Evolutionary conservation across 2,329 filamentous ascomycete species (phyloP).

Genomic region (Hypomyces rosellus): DNA sequence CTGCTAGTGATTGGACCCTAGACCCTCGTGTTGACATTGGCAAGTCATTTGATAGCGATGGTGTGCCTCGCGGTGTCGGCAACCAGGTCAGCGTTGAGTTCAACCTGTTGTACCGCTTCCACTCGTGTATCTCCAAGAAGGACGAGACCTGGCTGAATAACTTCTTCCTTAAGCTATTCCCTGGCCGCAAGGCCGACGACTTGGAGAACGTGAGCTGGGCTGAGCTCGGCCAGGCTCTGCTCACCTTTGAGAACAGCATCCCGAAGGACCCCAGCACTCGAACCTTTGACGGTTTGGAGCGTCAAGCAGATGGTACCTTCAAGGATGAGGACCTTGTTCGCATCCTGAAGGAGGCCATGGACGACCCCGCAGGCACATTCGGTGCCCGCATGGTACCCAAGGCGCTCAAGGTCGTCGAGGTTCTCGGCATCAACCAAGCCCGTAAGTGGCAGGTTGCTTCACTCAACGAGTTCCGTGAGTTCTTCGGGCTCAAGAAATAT

Average conservation of each 20-base stretch:
- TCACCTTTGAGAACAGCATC: conserved; percentile 32
- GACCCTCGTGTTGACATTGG: conserved; percentile 56
- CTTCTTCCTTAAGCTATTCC: conserved; percentile 43
- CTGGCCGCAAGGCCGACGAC: conserved; percentile 22
- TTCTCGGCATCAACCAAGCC: conserved; percentile 55
- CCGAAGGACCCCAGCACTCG: conserved; percentile 39
- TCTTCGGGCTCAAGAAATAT: conserved; percentile 54
- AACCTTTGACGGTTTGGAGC: conserved; percentile 43
- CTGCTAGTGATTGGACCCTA: conserved; percentile 53
- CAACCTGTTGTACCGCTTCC: conserved; percentile 62
- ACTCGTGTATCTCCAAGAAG: conserved; percentile 52
- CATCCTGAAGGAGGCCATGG: conserved; percentile 38
- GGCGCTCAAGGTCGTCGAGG: conserved; percentile 54
- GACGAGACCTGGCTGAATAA: conserved; percentile 58
- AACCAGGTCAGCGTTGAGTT: conserved; percentile 65
- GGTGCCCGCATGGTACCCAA: conserved; percentile 54
- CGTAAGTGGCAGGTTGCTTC: conserved; percentile 56
- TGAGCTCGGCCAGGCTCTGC: conserved; percentile 33
- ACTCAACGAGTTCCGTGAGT: conserved; percentile 59
- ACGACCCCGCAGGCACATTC: conserved; percentile 32
- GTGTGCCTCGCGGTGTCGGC: conserved; percentile 50
- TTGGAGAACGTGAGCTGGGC: conserved; percentile 26
- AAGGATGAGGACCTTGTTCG: conserved; percentile 49
- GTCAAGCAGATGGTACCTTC: conserved; percentile 44
- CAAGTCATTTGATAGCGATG: conserved; percentile 38